Conservation (phyloP, 2,329 filamentous ascomycete species). For the Aspergillus udagawae region DNA sequence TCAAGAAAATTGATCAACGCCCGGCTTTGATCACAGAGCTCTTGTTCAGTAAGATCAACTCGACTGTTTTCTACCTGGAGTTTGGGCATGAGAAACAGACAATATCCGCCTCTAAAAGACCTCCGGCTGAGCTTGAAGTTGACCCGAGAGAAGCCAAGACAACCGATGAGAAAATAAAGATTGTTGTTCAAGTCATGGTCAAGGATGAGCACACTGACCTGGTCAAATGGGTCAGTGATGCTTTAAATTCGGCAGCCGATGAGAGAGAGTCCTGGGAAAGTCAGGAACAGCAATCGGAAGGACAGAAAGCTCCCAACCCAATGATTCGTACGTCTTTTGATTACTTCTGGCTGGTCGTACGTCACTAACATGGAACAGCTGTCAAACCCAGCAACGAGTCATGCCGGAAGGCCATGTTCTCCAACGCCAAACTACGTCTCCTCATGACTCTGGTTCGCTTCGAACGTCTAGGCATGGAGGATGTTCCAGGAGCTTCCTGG, state of each 20-base stretch:
- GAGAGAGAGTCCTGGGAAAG: slow-evolving; percentile 75
- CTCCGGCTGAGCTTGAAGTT: slow-evolving; percentile 80
- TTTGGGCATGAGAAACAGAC: slow-evolving; percentile 83
- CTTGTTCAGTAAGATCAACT: slow-evolving; percentile 86
- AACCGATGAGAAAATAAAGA: slow-evolving; percentile 67
- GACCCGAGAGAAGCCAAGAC: slow-evolving; percentile 62
- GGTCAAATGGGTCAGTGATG: slow-evolving; percentile 75
- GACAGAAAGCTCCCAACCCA: slow-evolving; percentile 22
- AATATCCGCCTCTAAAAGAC: slow-evolving; percentile 58
- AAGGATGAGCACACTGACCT: slow-evolving; percentile 74
- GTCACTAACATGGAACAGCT: slow-evolving; percentile 36
- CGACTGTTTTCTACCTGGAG: slow-evolving; percentile 81
- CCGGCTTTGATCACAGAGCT: slow-evolving; percentile 86
- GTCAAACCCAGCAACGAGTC: slow-evolving; percentile 63
- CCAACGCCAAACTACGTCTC: slow-evolving; percentile 80
- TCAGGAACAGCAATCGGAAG: slow-evolving; percentile 49
- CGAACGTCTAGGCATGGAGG: slow-evolving; percentile 60
- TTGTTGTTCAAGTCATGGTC: slow-evolving; percentile 74
- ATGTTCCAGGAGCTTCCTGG: slow-evolving; percentile 75
- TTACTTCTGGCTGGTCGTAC: no score
- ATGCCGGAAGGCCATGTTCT: slow-evolving; percentile 73
- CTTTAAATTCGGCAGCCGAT: slow-evolving; percentile 62
- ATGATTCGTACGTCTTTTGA: slow-evolving; percentile 44
- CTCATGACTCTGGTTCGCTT: slow-evolving; percentile 75
- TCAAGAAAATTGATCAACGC: slow-evolving; percentile 79